Percentiles rank a stretch among this genome's conserved stretches.
Conservation (phyloP, 106 monocot species). For the Cymbidium sinense region DNA sequence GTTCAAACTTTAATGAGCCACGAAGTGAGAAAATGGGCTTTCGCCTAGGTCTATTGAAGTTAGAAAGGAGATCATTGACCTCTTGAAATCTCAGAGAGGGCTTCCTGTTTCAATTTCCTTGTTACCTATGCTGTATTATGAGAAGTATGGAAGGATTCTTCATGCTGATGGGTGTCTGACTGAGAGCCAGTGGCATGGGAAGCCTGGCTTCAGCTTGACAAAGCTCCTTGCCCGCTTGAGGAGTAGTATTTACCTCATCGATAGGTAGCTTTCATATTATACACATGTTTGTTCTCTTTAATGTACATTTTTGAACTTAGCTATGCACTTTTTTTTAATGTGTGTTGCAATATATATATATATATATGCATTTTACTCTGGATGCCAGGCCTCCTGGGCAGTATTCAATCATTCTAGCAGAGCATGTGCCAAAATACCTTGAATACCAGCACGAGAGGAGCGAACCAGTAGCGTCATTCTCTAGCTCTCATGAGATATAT, state of each 20-base stretch:
- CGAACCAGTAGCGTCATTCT: not conserved
- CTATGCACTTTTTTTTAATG: not conserved
- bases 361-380: conserved; percentile 13
- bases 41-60: conserved; percentile 40
- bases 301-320: too few species aligned
- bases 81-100: conserved; percentile 43
- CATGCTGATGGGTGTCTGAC: conserved; percentile 74
- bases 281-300: not conserved
- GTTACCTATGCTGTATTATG: conserved; percentile 55
- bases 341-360: conserved; percentile 26
- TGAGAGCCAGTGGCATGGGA: conserved; percentile 83
- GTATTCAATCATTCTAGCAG: conserved; percentile 45
- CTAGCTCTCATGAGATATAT: conserved; percentile 55
- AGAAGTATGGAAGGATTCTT: conserved; percentile 61
- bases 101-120: conserved; percentile 52
- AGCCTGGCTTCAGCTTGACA: conserved; percentile 63
- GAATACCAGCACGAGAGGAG: conserved; percentile 33
- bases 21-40: conserved; percentile 22
- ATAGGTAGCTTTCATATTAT: conserved; percentile 36
- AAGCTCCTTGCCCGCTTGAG: conserved; percentile 56
- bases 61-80: conserved; percentile 75
- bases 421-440: conserved; percentile 42
- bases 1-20: conserved; percentile 20
- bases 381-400: conserved; percentile 64
- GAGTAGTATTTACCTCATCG: conserved; percentile 60